These are phyloP conservation scores for Lipomyces yamanashiensis DNA, from an alignment of 805 yeast genomes.

Conservation along the genomic window DNA sequence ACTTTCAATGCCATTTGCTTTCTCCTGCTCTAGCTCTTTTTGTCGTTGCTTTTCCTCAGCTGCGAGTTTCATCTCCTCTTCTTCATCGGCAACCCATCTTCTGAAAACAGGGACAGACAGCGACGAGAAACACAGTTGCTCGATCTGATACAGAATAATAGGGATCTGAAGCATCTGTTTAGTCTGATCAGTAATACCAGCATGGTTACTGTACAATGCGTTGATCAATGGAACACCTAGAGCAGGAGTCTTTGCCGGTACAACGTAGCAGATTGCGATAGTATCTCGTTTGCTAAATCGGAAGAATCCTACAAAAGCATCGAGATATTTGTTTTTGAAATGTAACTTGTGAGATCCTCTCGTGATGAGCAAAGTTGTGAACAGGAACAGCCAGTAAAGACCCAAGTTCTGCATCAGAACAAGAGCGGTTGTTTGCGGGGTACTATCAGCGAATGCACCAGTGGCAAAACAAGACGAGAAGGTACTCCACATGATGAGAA, in stretches of 20 bases:
- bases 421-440: slow-evolving; percentile 70
- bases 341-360: slow-evolving; percentile 54
- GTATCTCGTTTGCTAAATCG: slow-evolving; percentile 74
- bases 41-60: slow-evolving; percentile 8
- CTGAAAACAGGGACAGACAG: slow-evolving; percentile 67
- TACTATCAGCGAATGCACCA: slow-evolving; percentile 70
- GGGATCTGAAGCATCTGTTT: slow-evolving; percentile 77
- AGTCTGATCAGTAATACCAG: slow-evolving; percentile 46
- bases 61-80: slow-evolving; percentile 11
- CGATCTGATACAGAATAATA: slow-evolving; percentile 81
- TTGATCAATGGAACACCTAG: slow-evolving; percentile 81
- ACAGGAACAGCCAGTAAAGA: slow-evolving; percentile 75
- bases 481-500: slow-evolving; percentile 66
- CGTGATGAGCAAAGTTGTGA: slow-evolving; percentile 60
- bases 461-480: slow-evolving; percentile 68
- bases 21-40: background rate
- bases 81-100: slow-evolving; percentile 59
- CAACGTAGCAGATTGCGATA: slow-evolving; percentile 79
- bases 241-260: slow-evolving; percentile 93
- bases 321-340: slow-evolving; percentile 31
- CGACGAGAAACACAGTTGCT: slow-evolving; percentile 85
- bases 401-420: slow-evolving; percentile 82
- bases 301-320: slow-evolving; percentile 47
- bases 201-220: slow-evolving; percentile 73
- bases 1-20: background rate